These are phyloP conservation scores for Halophytophthora polymorphica DNA, from an alignment of 352 stramenopile species.

Conservation along the genomic window DNA sequence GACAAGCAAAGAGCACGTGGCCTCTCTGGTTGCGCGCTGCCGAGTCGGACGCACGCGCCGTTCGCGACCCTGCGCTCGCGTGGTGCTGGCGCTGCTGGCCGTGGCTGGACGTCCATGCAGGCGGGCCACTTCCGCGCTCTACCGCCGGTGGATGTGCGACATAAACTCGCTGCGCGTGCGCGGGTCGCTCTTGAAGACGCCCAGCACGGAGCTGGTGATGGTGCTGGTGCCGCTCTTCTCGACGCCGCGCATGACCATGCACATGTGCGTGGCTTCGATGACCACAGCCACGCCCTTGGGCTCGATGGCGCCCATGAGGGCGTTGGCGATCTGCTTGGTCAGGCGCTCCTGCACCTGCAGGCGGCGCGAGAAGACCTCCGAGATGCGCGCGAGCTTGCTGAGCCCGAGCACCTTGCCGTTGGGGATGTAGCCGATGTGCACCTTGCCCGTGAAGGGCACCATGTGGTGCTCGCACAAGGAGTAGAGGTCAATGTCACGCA, in stretches of 20 bases:
- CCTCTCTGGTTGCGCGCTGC: slow-evolving; percentile 32
- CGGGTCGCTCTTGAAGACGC: slow-evolving; percentile 95
- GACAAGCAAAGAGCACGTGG: slow-evolving; percentile 31
- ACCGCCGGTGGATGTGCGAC: slow-evolving; percentile 82
- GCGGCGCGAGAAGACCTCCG: slow-evolving; percentile 95
- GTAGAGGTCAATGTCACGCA: slow-evolving; percentile 99
- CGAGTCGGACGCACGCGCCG: slow-evolving; percentile 26
- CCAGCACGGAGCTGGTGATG: slow-evolving; percentile 95
- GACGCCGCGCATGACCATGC: slow-evolving; percentile 99
- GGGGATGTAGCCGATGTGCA: slow-evolving; percentile 94
- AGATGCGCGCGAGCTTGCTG: slow-evolving; percentile 98
- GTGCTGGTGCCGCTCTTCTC: slow-evolving; percentile 97
- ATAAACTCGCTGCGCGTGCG: slow-evolving; percentile 87
- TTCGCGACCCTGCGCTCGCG: slow-evolving; percentile 23
- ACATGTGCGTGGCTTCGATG: slow-evolving; percentile 99
- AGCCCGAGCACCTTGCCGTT: slow-evolving; percentile 96
- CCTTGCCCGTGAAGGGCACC: slow-evolving; percentile 98
- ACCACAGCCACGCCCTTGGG: slow-evolving; percentile 98
- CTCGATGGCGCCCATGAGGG: slow-evolving; percentile 96
- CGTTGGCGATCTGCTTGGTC: slow-evolving; percentile 98
- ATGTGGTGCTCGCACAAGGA: slow-evolving; percentile 99
- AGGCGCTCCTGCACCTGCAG: slow-evolving; percentile 99
- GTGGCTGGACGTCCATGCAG: not conserved
- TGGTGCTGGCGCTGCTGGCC: not conserved
- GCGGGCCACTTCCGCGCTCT: slow-evolving; percentile 8